A percentile compares a stretch with the other conserved stretches of the same genome.
Conservation (phyloP, 768 basidiomycete species). For the Hygrocybe coccinea region DNA sequence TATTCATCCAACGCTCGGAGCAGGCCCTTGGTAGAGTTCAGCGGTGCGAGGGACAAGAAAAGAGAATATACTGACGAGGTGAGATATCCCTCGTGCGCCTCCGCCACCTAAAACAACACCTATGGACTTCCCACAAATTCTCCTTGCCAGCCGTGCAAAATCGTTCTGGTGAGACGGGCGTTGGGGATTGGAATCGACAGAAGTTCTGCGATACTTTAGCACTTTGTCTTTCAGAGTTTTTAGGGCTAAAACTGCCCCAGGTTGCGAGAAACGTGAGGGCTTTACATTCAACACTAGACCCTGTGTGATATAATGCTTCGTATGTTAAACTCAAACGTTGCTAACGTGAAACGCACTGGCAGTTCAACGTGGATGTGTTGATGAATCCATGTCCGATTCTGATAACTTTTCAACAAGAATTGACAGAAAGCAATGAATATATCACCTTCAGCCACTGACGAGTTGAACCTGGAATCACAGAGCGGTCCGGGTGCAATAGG, state of each 20-base stretch:
- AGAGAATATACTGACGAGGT: constrained; percentile 29
- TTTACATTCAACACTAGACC: constrained; percentile 64
- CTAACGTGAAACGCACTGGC: constrained; percentile 46
- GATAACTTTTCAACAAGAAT: constrained; percentile 2
- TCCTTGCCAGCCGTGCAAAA: constrained; percentile 84
- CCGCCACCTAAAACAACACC: constrained; percentile 95
- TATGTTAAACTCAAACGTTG: not conserved
- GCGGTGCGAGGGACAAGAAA: constrained; percentile 3
- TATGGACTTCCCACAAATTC: constrained; percentile 89
- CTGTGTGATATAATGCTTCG: constrained; percentile 32
- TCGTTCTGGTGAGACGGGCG: constrained; percentile 82
- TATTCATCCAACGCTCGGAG: constrained; percentile 88
- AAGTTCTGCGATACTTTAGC: constrained; percentile 76
- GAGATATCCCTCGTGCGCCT: constrained; percentile 74
- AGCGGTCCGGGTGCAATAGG: constrained; percentile 86
- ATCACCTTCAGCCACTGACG: constrained; percentile 90
- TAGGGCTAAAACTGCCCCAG: constrained; percentile 81
- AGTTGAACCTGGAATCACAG: constrained; percentile 85
- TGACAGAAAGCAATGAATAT: constrained; percentile 4
- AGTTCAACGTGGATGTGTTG: constrained; percentile 95
- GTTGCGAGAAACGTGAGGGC: too few relatives aligned
- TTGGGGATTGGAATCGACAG: constrained; percentile 60
- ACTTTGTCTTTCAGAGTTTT: constrained; percentile 93
- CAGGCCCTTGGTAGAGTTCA: constrained; percentile 59
- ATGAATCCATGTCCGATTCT: constrained; percentile 95